phyloP scores from a whole-genome alignment of 768 basidiomycete genomes.

The Mycena indigotica region DNA sequence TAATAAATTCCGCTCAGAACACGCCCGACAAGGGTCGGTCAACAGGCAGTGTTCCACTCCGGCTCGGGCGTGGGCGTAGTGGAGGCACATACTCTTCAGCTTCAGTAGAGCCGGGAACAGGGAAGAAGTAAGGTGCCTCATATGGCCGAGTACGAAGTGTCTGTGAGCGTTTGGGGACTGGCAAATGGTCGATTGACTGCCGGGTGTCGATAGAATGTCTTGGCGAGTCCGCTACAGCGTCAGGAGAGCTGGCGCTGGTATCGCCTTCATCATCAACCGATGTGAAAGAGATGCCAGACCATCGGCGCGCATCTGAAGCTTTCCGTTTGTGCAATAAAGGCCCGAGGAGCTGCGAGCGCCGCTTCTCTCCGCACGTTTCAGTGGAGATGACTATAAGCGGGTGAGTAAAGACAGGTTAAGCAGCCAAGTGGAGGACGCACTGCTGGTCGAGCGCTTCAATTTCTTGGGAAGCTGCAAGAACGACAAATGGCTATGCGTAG shows the following conservation, averaged over 20 bases:
- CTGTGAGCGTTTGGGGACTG: slow-evolving; percentile 39
- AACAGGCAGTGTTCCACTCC: slow-evolving; percentile 24
- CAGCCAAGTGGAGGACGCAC: background rate
- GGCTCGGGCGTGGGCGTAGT: slow-evolving; percentile 25
- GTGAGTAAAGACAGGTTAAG: background rate
- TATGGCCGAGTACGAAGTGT: slow-evolving; percentile 58
- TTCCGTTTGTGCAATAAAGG: slow-evolving; percentile 9
- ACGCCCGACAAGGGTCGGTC: background rate
- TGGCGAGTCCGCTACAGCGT: background rate
- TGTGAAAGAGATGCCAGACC: background rate
- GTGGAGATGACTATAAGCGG: background rate
- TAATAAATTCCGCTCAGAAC: background rate
- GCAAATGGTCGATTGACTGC: background rate
- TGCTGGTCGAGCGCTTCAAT: background rate
- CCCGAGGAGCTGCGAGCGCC: slow-evolving; percentile 14
- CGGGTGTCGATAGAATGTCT: slow-evolving; percentile 1
- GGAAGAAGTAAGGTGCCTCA: slow-evolving; percentile 64
- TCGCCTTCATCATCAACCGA: background rate
- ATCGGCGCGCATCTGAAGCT: background rate
- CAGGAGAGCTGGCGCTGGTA: background rate
- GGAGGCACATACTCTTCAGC: slow-evolving; percentile 34
- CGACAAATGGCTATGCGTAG: background rate
- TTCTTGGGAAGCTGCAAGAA: slow-evolving; percentile 3
- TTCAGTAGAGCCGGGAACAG: slow-evolving; percentile 45
- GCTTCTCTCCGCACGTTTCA: background rate